phyloP scores from a whole-genome alignment of 169 alveolate species.

The Hepatocystis sp. region DNA sequence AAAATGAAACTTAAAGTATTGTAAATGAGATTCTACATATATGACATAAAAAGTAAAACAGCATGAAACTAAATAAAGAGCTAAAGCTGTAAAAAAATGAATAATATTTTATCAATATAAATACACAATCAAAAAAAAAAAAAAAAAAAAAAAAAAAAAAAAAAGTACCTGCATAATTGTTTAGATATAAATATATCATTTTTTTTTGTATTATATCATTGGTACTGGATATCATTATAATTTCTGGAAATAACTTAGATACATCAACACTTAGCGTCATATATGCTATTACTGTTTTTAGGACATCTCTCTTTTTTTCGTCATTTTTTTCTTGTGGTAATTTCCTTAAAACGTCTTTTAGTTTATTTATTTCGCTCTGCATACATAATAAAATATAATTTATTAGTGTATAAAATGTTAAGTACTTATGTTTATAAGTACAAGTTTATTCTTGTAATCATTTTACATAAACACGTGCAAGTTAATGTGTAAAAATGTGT shows the following conservation, averaged over 20 bases:
- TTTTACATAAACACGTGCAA: neutral
- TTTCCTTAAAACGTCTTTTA: slow-evolving; percentile 69
- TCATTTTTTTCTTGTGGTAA: slow-evolving; percentile 77
- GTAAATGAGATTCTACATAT: too few species aligned
- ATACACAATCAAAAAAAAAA: neutral
- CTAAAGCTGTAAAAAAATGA: too few species aligned
- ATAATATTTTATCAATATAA: too few species aligned
- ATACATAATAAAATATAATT: too few species aligned
- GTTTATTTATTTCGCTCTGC: slow-evolving; percentile 73
- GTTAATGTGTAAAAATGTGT: neutral
- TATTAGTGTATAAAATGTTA: too few species aligned
- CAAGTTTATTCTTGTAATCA: too few species aligned
- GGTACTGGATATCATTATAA: slow-evolving; percentile 97
- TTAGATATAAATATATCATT: slow-evolving; percentile 97
- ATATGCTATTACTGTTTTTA: slow-evolving; percentile 92
- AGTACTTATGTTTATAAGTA: too few species aligned
- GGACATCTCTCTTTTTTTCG: slow-evolving; percentile 78
- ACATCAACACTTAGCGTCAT: slow-evolving; percentile 97
- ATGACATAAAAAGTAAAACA: too few species aligned
- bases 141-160: neutral
- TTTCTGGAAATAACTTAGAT: slow-evolving; percentile 96
- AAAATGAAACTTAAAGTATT: slow-evolving; percentile 3
- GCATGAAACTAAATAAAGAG: neutral
- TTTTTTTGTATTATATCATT: slow-evolving; percentile 98
- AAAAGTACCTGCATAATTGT: slow-evolving; percentile 90